A percentile compares a stretch with the other conserved stretches of the same genome.
phyloP scores from a whole-genome alignment of 768 basidiomycete species.

The Mycena albidolilacea region DNA sequence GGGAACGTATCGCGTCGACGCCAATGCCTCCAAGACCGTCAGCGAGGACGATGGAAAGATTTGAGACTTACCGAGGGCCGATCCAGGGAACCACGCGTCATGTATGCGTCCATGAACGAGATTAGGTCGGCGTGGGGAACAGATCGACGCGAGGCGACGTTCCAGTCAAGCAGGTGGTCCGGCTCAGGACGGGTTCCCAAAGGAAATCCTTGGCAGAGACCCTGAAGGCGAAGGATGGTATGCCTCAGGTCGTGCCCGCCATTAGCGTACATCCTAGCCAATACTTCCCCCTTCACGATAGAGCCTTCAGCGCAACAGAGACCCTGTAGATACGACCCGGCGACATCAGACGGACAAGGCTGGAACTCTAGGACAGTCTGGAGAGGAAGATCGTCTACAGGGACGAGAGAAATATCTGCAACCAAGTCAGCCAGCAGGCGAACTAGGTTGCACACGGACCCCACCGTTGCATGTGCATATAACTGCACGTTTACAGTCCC shows the following conservation, averaged over 20 bases:
- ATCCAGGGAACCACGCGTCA: conserved; percentile 54
- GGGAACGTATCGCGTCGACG: conserved; percentile 51
- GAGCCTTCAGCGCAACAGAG: conserved; percentile 73
- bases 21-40: conserved; percentile 45
- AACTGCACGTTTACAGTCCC: conserved; percentile 88
- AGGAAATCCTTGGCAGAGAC: conserved; percentile 54
- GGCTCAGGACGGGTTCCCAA: conserved; percentile 8
- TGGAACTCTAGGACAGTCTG: conserved; percentile 80
- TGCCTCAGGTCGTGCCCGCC: conserved; percentile 71
- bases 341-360: conserved; percentile 68
- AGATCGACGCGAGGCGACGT: conserved; percentile 24
- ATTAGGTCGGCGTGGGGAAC: conserved; percentile 56
- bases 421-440: conserved; percentile 10
- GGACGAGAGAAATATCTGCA: conserved; percentile 81
- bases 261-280: conserved; percentile 62
- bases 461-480: conserved; percentile 96
- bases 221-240: conserved; percentile 75
- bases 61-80: conserved; percentile 57
- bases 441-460: conserved; percentile 40
- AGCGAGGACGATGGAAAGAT: conserved; percentile 16
- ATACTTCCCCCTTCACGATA: conserved; percentile 55
- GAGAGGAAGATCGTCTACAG: conserved; percentile 79
- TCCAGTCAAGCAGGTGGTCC: conserved; percentile 42
- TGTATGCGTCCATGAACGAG: conserved; percentile 70
- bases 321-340: conserved; percentile 77